Base-by-base conservation (phyloP, 352 stramenopile genomes). In the Phytophthora rubi region DNA sequence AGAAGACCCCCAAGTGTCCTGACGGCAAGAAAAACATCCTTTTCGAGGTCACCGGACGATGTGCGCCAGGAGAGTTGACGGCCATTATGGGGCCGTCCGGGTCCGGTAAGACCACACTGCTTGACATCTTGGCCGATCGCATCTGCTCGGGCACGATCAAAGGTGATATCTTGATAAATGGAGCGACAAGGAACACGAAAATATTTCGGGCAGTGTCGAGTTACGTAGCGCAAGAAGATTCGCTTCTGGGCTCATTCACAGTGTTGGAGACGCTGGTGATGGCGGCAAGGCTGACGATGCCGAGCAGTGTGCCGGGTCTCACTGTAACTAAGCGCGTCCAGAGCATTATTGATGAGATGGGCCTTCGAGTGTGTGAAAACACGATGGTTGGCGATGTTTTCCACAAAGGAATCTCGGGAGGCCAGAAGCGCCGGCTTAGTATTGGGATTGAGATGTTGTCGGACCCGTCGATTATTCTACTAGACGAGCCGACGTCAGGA, bases 371-470 rank as follows among this genome's bases (percentile, higher is more conserved):
- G 3, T 92, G 80, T 30, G 66, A 76, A 23, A 63, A 78, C 51
- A 93, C 89, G 6, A 76, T 79, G 52, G 85, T 97, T 0, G 92
- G 90, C 13, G 90, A 94, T 58, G 74, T 95, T 6, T 96, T 97
- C 60, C 77, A 85, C 62, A 90, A 94, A 65, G 92, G 90, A 0
- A 82, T 98, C 49, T 92, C 83, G 1, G 75, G 92, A 82, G 81
- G 92, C 85, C 80, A 99, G 70, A 87, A 89, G 56, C 97, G 98
- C 56, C 82, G 96, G 4, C 80, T 98, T 33, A 94, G 91, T n/a
- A 98, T 99, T 68, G 97, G 85, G 7, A 79, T 97, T 48, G 94
- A 99, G 79, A 79, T 99, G 58, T 82, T 98, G 1, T 87, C 91
- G 0, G 97, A 98, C 60, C 97, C 97, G 37, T 92, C 95, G 35